Conservation (phyloP, 371 early-diverging fungal species). For the Syncephalastrum contaminatum region DNA sequence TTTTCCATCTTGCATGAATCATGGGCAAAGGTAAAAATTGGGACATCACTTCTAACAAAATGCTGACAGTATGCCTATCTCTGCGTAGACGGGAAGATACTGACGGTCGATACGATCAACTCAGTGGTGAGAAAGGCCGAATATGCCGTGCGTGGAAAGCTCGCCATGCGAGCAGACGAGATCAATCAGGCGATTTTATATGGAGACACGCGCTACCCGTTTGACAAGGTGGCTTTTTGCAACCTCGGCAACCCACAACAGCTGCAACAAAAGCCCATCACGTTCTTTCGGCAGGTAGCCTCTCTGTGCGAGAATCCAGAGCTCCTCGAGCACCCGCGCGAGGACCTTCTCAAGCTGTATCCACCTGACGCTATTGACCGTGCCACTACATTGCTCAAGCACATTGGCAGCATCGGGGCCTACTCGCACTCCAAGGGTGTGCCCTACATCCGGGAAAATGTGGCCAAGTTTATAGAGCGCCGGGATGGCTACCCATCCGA, state of each 20-base stretch:
- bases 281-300: conserved; percentile 87
- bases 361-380: conserved; percentile 79
- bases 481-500: conserved; percentile 86
- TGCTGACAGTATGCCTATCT: background rate
- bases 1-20: too few relatives aligned
- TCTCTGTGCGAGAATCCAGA: conserved; percentile 76
- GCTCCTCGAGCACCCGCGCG: conserved; percentile 55
- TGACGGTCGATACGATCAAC: conserved; percentile 66
- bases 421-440: conserved; percentile 93
- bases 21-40: too few relatives aligned
- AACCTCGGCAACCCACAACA: conserved; percentile 98
- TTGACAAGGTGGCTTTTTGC: conserved; percentile 75
- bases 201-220: conserved; percentile 21
- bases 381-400: conserved; percentile 63
- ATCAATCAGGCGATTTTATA: conserved; percentile 5
- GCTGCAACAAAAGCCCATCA: conserved; percentile 87
- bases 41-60: too few relatives aligned
- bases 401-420: conserved; percentile 78
- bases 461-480: conserved; percentile 79
- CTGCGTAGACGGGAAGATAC: conserved; percentile 21
- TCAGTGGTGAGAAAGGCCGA: conserved; percentile 74
- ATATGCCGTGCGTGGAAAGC: conserved; percentile 96
- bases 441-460: conserved; percentile 70
- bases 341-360: conserved; percentile 58
- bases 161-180: conserved; percentile 92